Evolutionary conservation across 2,329 filamentous ascomycete genomes (phyloP).

Genomic region (Didymella sp.): DNA sequence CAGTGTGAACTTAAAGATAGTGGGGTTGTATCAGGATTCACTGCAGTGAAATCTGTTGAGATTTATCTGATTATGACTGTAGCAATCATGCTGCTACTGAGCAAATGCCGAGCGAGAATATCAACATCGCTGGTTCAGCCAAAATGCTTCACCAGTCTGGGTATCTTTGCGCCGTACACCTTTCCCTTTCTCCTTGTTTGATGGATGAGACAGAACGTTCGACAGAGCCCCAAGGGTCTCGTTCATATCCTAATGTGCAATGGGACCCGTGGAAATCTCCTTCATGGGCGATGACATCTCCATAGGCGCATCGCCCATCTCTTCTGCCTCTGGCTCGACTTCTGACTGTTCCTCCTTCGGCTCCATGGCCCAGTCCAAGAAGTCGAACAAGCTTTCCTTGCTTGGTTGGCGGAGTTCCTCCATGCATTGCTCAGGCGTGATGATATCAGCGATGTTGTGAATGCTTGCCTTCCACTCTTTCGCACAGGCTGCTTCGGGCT

Average conservation of each 20-base stretch:
- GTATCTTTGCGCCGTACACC: background rate
- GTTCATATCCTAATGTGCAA: background rate
- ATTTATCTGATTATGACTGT: background rate
- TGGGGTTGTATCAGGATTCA: background rate
- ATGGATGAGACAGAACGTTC: background rate
- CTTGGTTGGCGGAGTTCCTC: slow-evolving; percentile 30
- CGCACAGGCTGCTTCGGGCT: slow-evolving; percentile 24
- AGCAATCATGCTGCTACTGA: background rate
- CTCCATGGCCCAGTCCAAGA: slow-evolving; percentile 35
- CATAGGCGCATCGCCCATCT: slow-evolving; percentile 1
- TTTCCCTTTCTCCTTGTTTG: background rate
- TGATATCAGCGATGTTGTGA: slow-evolving; percentile 36
- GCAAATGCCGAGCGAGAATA: background rate
- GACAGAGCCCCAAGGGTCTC: background rate
- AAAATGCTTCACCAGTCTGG: background rate
- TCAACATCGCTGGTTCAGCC: background rate
- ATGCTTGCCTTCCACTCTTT: slow-evolving; percentile 34
- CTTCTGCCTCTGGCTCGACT: background rate
- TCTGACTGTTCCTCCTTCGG: background rate
- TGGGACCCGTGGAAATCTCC: background rate
- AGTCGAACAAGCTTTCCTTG: slow-evolving; percentile 37
- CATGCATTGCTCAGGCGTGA: slow-evolving; percentile 38
- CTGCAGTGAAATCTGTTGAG: too few species aligned
- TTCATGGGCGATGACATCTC: background rate
- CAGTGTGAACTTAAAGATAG: background rate